phyloP scores from a whole-genome alignment of 805 yeast species.

The Wickerhamomyces chambardii region DNA sequence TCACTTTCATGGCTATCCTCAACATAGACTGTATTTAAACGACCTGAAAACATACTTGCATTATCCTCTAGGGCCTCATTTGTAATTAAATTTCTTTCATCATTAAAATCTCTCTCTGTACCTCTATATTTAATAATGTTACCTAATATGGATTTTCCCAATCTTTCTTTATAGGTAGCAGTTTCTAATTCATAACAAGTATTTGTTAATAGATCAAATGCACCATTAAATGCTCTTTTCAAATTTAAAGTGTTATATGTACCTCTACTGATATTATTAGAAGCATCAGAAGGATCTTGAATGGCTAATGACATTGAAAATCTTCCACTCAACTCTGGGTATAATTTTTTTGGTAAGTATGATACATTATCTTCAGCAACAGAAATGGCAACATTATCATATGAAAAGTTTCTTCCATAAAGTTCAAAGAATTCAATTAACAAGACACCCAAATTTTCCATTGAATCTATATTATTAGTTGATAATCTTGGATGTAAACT shows the following conservation, averaged over 20 bases:
- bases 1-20: slow-evolving; percentile 12
- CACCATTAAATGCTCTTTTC: slow-evolving; percentile 83
- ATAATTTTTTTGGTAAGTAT: slow-evolving; percentile 49
- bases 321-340: slow-evolving; percentile 44
- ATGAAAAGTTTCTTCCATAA: slow-evolving; percentile 85
- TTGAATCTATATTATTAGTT: slow-evolving; percentile 54
- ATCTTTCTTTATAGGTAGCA: slow-evolving; percentile 55
- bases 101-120: slow-evolving; percentile 65
- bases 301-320: slow-evolving; percentile 61
- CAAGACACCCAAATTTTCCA: slow-evolving; percentile 76
- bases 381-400: slow-evolving; percentile 67
- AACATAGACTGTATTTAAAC: neutral
- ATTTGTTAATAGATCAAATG: slow-evolving; percentile 67
- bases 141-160: slow-evolving; percentile 71
- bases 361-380: slow-evolving; percentile 45
- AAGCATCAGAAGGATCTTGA: slow-evolving; percentile 80
- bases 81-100: slow-evolving; percentile 54
- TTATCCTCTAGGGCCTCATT: slow-evolving; percentile 45
- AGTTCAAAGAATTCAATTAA: slow-evolving; percentile 88
- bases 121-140: slow-evolving; percentile 72
- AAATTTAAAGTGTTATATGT: slow-evolving; percentile 73
- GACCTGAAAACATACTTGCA: neutral
- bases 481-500: slow-evolving; percentile 70
- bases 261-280: slow-evolving; percentile 82
- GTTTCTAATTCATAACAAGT: slow-evolving; percentile 66